Percentiles rank a stretch among this genome's conserved stretches.
Evolutionary conservation across 108 stramenopile species (phyloP).

Genomic region (Pseudonitzschia pungens): DNA sequence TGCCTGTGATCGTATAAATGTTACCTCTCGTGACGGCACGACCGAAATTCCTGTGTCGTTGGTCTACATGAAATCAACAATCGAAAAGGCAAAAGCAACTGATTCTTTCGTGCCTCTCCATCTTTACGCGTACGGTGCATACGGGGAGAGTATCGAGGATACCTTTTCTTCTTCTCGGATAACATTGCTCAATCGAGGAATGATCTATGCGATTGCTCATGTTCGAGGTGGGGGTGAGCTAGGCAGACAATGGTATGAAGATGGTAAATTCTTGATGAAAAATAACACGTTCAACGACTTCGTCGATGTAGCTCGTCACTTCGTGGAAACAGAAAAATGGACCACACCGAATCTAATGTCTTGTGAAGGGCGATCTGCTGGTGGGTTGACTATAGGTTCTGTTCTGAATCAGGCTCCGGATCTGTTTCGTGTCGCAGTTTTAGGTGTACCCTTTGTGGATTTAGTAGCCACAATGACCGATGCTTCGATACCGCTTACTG

Average conservation of each 20-base stretch:
- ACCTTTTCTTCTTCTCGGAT: conserved; percentile 72
- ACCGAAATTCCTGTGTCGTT: conserved; percentile 67
- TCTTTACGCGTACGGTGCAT: conserved; percentile 19
- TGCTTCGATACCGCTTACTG: conserved; percentile 78
- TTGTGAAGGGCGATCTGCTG: conserved; percentile 60
- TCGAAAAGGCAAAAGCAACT: conserved; percentile 17
- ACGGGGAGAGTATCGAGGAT: conserved; percentile 82
- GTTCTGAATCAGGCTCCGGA: conserved; percentile 72
- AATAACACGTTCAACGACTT: conserved; percentile 90
- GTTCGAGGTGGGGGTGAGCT: conserved; percentile 96
- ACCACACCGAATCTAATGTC: conserved; percentile 42
- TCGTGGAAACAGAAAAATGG: conserved; percentile 23
- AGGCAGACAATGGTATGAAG: conserved; percentile 93
- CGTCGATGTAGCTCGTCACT: conserved; percentile 61
- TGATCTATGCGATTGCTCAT: conserved; percentile 89
- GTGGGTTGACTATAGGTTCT: conserved; percentile 62
- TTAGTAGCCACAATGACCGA: conserved; percentile 71
- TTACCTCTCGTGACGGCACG: conserved; percentile 66
- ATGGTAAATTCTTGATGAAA: conserved; percentile 89
- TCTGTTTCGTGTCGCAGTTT: conserved; percentile 75
- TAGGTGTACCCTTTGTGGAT: conserved; percentile 94
- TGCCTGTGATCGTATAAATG: conserved; percentile 60
- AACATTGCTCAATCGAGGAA: conserved; percentile 82
- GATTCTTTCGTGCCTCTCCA: conserved; percentile 1
- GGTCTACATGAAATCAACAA: conserved; percentile 66